These are phyloP conservation scores for Pterocarpus santalinus DNA, from an alignment of 306 rosid species.

Conservation along the genomic window DNA sequence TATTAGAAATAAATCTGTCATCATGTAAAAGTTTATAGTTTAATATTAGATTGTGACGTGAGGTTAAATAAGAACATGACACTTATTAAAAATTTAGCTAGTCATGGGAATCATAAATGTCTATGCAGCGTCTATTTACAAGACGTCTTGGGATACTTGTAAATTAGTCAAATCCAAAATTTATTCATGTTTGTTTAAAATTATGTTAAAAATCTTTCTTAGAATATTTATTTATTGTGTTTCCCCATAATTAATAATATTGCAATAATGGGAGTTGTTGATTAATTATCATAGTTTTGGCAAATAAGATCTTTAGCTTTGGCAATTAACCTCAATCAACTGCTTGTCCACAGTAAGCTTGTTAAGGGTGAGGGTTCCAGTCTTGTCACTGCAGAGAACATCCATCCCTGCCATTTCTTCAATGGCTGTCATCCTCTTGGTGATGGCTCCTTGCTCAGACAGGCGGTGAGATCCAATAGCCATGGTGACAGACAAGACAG, in stretches of 20 bases:
- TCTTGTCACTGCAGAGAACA: slow-evolving; percentile 89
- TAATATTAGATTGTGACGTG: too few species aligned
- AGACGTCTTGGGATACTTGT: neutral
- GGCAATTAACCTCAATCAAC: slow-evolving; percentile 70
- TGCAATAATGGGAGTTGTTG: neutral
- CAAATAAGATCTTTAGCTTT: neutral
- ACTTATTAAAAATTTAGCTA: neutral
- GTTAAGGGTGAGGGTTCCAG: slow-evolving; percentile 91
- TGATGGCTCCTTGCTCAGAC: slow-evolving; percentile 88
- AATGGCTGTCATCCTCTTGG: slow-evolving; percentile 95
- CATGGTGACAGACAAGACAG: slow-evolving; percentile 90
- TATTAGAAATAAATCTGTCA: too few species aligned
- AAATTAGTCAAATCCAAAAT: too few species aligned
- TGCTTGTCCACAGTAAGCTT: slow-evolving; percentile 81
- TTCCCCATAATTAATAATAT: too few species aligned
- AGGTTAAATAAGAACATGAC: neutral
- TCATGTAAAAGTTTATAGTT: too few species aligned
- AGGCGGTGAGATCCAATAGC: slow-evolving; percentile 90
- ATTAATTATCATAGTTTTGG: neutral
- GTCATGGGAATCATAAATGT: neutral
- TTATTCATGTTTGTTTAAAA: neutral
- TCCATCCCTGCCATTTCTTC: slow-evolving; percentile 97
- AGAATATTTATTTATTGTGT: too few species aligned
- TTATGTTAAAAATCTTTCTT: too few species aligned
- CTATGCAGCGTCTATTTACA: neutral